A percentile compares a stretch with the other conserved stretches of the same genome.
Conservation (phyloP, 108 stramenopile species). For the Poteriospumella lacustris region DNA sequence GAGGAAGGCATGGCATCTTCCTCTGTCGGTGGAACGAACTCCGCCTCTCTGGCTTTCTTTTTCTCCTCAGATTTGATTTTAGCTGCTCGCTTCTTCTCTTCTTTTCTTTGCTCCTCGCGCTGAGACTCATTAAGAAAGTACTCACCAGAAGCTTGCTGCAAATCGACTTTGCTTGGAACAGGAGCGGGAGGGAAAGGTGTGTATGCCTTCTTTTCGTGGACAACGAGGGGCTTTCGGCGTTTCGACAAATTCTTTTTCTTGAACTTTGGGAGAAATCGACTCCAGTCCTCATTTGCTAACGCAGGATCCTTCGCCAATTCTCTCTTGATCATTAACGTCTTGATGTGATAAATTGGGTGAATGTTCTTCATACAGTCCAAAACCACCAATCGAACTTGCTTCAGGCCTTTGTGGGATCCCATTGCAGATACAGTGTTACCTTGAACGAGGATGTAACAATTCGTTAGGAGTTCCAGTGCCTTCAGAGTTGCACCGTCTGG, state of each 20-base stretch:
- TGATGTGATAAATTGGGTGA: constrained; percentile 98
- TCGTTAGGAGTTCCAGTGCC: constrained; percentile 92
- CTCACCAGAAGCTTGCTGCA: constrained; percentile 80
- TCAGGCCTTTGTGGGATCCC: constrained; percentile 69
- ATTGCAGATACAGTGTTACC: constrained; percentile 90
- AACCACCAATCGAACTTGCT: constrained; percentile 85
- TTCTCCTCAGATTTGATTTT: background rate
- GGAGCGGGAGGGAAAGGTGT: constrained; percentile 72
- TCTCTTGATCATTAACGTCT: constrained; percentile 96
- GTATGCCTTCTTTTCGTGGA: constrained; percentile 73
- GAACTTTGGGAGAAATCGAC: constrained; percentile 91
- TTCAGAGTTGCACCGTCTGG: constrained; percentile 95
- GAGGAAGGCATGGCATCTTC: background rate
- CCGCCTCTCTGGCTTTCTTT: background rate
- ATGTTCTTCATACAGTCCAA: constrained; percentile 98
- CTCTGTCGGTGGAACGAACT: constrained; percentile 29
- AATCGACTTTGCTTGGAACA: constrained; percentile 76
- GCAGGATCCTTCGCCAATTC: constrained; percentile 89
- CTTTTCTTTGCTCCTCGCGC: constrained; percentile 23
- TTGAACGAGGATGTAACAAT: constrained; percentile 94
- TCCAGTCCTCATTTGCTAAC: constrained; percentile 86
- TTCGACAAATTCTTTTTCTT: constrained; percentile 86
- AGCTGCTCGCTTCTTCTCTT: background rate
- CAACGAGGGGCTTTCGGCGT: constrained; percentile 66
- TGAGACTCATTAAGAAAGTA: constrained; percentile 56